A percentile compares a stretch with the other conserved stretches of the same genome.
These are phyloP conservation scores for Nicotiana otophora DNA, from an alignment of 257 asterid genomes.

Conservation along the genomic window DNA sequence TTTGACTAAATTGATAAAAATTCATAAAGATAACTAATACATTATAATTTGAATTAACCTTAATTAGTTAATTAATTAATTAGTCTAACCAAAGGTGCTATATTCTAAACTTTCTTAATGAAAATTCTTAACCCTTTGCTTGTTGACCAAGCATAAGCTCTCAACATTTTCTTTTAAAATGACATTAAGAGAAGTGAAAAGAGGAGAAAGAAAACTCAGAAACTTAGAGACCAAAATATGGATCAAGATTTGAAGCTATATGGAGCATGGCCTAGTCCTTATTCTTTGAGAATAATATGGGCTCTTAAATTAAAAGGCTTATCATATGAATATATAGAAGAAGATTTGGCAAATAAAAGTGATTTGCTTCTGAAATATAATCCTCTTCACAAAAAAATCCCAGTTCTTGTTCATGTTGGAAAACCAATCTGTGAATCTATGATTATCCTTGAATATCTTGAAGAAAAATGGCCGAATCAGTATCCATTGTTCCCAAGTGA, in stretches of 20 bases:
- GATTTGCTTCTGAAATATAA: slow-evolving; percentile 10
- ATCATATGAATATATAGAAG: slow-evolving; percentile 12
- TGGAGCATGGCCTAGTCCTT: slow-evolving; percentile 17
- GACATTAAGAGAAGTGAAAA: background rate
- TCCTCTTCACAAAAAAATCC: slow-evolving; percentile 14
- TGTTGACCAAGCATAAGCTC: background rate
- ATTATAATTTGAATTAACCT: background rate
- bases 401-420: slow-evolving; percentile 16
- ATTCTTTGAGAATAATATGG: slow-evolving; percentile 11
- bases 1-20: background rate
- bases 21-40: background rate
- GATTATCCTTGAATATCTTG: slow-evolving; percentile 14
- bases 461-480: slow-evolving; percentile 10
- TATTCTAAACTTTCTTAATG: background rate
- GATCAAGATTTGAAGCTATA: slow-evolving; percentile 11
- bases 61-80: background rate
- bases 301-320: slow-evolving; percentile 16
- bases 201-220: background rate
- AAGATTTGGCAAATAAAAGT: slow-evolving; percentile 15
- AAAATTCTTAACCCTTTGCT: background rate
- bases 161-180: background rate
- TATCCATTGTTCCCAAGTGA: slow-evolving; percentile 15
- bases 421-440: slow-evolving; percentile 17
- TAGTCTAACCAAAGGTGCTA: background rate
- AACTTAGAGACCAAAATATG: background rate